Conservation (phyloP, 202 grass and related monocot species). For the Miscanthus sacchariflorus region DNA sequence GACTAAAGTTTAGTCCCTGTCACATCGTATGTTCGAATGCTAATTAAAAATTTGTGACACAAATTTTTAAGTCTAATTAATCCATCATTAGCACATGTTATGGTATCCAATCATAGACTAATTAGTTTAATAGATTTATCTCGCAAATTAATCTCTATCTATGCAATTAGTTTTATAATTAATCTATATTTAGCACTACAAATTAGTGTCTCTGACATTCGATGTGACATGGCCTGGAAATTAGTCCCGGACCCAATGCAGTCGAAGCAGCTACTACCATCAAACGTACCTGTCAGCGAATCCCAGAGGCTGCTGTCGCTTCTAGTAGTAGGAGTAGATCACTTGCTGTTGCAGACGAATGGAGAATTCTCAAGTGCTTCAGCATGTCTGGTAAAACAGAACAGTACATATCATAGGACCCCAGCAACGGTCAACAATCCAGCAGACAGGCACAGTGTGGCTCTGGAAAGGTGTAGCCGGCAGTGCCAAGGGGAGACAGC, state of each 20-base stretch:
- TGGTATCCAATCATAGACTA: no score
- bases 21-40: no score
- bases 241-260: neutral
- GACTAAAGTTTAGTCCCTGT: no score
- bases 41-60: no score
- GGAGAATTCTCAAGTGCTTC: conserved; percentile 5
- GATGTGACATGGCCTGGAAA: no score
- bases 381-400: neutral
- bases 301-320: neutral
- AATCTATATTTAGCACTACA: no score
- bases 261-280: neutral
- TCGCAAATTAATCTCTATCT: no score
- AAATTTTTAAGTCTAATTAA: no score
- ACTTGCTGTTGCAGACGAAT: neutral
- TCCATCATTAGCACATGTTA: no score
- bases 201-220: no score
- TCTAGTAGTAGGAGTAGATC: neutral
- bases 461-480: conserved; percentile 42
- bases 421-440: conserved; percentile 15
- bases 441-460: conserved; percentile 25
- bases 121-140: no score
- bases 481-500: conserved; percentile 40
- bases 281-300: neutral
- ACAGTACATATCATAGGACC: neutral
- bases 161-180: no score